These are phyloP conservation scores for Phellopilus nigrolimitatus DNA, from an alignment of 1,284 basidiomycete species.

Conservation along the genomic window DNA sequence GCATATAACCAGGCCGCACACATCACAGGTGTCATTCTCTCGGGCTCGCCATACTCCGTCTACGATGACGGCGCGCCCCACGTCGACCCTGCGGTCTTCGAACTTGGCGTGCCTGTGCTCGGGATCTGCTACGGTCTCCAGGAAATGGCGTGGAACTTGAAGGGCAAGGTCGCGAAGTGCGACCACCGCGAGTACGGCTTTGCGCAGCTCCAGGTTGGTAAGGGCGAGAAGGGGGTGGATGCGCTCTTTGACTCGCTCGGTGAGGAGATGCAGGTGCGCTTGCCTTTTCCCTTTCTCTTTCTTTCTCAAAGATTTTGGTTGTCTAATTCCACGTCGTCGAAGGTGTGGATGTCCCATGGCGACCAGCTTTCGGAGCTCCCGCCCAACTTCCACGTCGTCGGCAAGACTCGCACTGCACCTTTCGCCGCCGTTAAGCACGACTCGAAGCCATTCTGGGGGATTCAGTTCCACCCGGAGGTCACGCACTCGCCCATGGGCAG, in stretches of 20 bases:
- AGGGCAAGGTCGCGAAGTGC: constrained; percentile 85
- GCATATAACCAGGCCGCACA: not conserved
- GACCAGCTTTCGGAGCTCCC: constrained; percentile 89
- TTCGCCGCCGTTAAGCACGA: constrained; percentile 94
- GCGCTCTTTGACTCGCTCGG: constrained; percentile 84
- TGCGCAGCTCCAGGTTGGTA: constrained; percentile 75
- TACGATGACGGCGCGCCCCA: constrained; percentile 93
- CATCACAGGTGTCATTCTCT: constrained; percentile 87
- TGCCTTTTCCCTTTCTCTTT: not conserved
- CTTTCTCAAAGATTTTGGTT: not conserved
- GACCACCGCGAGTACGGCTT: constrained; percentile 95
- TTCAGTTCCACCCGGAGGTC: constrained; percentile 99
- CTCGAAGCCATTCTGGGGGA: constrained; percentile 88
- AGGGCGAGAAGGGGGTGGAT: constrained; percentile 65
- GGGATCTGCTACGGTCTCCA: constrained; percentile 99
- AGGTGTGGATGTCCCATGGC: constrained; percentile 99
- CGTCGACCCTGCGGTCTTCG: constrained; percentile 94
- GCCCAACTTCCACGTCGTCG: constrained; percentile 84
- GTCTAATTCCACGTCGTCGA: constrained; percentile 6
- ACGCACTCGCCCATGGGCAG: constrained; percentile 91
- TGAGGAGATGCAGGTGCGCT: constrained; percentile 72
- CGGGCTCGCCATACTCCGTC: constrained; percentile 97
- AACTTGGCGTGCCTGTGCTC: constrained; percentile 85
- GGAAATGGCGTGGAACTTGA: constrained; percentile 91
- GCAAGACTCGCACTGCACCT: constrained; percentile 83